Percentiles rank a stretch among this genome's conserved stretches.
These are phyloP conservation scores for Quercus robur DNA, from an alignment of 306 rosid genomes.

Conservation along the genomic window DNA sequence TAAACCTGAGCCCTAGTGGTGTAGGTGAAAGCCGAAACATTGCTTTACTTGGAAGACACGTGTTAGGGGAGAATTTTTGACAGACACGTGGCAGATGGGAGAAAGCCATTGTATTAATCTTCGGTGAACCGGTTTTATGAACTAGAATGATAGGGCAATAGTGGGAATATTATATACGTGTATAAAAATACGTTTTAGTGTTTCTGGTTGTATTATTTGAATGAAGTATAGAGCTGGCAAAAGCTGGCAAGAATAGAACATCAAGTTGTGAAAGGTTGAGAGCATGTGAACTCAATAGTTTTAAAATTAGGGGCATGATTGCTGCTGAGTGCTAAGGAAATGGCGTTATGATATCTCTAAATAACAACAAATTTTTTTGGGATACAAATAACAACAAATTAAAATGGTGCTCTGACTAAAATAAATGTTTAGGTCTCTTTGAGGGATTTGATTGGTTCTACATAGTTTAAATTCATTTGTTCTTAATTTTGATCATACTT, in stretches of 20 bases:
- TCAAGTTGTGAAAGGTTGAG: background rate
- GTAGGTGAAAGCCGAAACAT: background rate
- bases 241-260: constrained; percentile 20
- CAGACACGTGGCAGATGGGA: constrained; percentile 15
- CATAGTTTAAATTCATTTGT: too few species aligned
- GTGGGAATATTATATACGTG: background rate
- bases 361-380: background rate
- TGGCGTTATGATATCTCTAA: background rate
- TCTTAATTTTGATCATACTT: too few species aligned
- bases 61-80: background rate
- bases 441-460: too few species aligned
- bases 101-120: background rate
- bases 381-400: background rate
- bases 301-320: background rate
- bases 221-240: constrained; percentile 18
- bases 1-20: background rate
- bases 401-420: too few species aligned
- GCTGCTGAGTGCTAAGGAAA: too few species aligned
- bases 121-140: background rate
- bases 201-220: background rate
- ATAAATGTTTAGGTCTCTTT: too few species aligned
- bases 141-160: background rate
- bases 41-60: constrained; percentile 7
- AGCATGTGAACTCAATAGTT: too few species aligned
- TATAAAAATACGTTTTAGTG: background rate